Evolutionary conservation across 352 stramenopile species (phyloP).

Genomic region (Phytophthora idaei): DNA sequence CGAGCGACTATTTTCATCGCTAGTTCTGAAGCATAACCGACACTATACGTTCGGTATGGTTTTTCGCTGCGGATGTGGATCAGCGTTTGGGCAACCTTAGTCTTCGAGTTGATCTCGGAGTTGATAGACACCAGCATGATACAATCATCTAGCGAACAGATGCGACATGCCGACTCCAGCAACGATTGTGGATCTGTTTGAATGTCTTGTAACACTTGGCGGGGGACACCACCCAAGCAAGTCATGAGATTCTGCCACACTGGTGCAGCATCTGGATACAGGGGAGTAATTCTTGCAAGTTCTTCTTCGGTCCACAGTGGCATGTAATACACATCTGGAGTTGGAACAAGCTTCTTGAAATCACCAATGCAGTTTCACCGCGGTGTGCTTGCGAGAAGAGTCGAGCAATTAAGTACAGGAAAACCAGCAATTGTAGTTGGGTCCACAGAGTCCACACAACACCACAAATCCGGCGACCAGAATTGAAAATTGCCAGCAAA

Average conservation of each 20-base stretch:
- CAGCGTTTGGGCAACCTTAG: conserved; percentile 1
- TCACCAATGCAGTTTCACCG: not conserved
- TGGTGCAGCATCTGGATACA: not conserved
- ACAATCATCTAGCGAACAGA: conserved; percentile 1
- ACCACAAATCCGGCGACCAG: conserved; percentile 5
- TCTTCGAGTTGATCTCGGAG: conserved; percentile 4
- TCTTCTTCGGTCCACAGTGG: conserved; percentile 3
- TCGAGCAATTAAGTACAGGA: not conserved
- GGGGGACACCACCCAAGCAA: not conserved
- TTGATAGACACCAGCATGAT: conserved; percentile 2
- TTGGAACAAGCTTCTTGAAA: conserved; percentile 1
- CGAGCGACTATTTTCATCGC: conserved; percentile 41
- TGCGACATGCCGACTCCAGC: not conserved
- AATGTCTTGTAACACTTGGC: conserved; percentile 8
- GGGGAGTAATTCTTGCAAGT: not conserved
- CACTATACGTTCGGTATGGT: not conserved
- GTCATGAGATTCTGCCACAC: not conserved
- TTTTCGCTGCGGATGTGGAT: not conserved
- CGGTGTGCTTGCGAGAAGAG: conserved; percentile 5
- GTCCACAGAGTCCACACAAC: conserved; percentile 1
- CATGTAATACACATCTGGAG: conserved; percentile 6
- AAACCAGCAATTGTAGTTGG: not conserved
- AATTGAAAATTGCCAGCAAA: not conserved
- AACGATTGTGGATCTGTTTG: conserved; percentile 3
- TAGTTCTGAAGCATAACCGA: conserved; percentile 6